Evolutionary conservation across 176 grass and related monocot species (phyloP), one percentile per base, ranked within the genome.

Genomic region (Triticum timopheevii): DNA sequence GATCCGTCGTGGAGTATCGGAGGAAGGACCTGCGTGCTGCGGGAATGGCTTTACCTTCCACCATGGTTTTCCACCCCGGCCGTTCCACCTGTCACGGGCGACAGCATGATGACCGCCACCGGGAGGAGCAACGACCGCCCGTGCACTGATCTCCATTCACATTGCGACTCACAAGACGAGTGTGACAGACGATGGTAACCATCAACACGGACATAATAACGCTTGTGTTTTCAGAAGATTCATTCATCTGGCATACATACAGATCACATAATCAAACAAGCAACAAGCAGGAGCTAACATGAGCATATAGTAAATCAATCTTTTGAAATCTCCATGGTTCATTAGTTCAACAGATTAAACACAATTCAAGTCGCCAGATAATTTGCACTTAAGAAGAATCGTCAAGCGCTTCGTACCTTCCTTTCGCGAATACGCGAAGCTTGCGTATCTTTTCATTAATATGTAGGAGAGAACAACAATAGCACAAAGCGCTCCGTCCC

Each of bases 71-170:
- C 28, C 65, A 59, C 20, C 17, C 22, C 56, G 56, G 19, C 56
- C 56, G 56, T 59, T 59, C 56, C 56, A 59, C 7, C 56, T 59
- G 17, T 4, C 28, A n/a, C 17, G 1, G 16, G 54, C 25, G 82
- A 80, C 62, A 91, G 65, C 31, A 91, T n/a, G 40, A 83, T 13
- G 61, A 76, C 78, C 58, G 72, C 64, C 50, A 54, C 50, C 50
- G 50, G 50, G 63, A 87, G 61, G 84, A 93, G 63, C 23, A 52
- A 2, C 7, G 45, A 1, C 42, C 80, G 27, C 6, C 73, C 76
- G 42, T 44, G 42, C 54, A 15, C 76, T 10, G 24, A 50, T 84
- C 80, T 54, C 76, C 67, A 33, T 90, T 12, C 38, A 27, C 3
- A 42, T 19, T 19, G 24, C 16, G 15, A 33, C 47, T 13, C 4